Conservation (phyloP, 2,329 filamentous ascomycete genomes). For the Dactylella cylindrospora region DNA sequence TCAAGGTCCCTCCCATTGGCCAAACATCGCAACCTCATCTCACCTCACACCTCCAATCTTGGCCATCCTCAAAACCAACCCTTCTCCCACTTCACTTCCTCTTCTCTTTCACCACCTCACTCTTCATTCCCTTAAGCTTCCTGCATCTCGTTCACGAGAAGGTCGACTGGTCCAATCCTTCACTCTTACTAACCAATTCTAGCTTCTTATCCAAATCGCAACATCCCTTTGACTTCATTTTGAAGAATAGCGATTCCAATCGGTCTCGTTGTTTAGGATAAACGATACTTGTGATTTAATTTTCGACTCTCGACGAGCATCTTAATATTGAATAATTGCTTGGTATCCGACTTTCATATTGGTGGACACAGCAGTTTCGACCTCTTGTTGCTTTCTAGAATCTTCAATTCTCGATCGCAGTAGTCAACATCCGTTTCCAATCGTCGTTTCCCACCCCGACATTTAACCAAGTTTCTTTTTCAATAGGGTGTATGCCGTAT, state of each 20-base stretch:
- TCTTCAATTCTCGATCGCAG: background rate
- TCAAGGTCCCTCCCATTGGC: constrained; percentile 17
- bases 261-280: constrained; percentile 26
- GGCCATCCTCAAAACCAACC: constrained; percentile 42
- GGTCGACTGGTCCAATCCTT: constrained; percentile 14
- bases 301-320: constrained; percentile 19
- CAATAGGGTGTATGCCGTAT: background rate
- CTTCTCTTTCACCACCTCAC: constrained; percentile 14
- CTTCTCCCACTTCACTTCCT: constrained; percentile 21
- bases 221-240: constrained; percentile 9
- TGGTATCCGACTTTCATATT: no score
- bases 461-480: background rate
- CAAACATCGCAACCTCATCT: constrained; percentile 6
- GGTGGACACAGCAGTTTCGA: no score
- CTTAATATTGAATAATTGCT: background rate
- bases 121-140: constrained; percentile 16
- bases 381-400: constrained; percentile 1
- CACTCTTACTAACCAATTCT: background rate
- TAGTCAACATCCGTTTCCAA: background rate
- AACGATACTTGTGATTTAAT: background rate
- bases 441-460: background rate
- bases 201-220: constrained; percentile 7
- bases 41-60: constrained; percentile 4
- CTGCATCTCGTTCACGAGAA: constrained; percentile 18
- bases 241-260: constrained; percentile 11